A percentile compares a stretch with the other conserved stretches of the same genome.
Conservation (phyloP, 495 filamentous ascomycete species). For the Hypomontagnella submonticulosa region DNA sequence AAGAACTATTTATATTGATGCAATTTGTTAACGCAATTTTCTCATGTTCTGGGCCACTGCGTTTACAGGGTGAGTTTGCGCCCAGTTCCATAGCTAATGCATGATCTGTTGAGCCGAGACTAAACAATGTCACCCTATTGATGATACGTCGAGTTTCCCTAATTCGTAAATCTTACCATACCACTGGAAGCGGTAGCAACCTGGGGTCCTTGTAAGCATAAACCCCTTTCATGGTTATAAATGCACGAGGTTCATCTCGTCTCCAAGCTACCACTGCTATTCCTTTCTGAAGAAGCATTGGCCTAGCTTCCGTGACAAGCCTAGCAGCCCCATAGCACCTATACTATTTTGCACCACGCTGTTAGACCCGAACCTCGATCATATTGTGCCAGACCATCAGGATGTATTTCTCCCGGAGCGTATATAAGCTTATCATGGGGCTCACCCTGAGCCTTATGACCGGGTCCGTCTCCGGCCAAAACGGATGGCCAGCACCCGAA, state of each 20-base stretch:
- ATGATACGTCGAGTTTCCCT: slow-evolving; percentile 5
- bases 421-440: not conserved
- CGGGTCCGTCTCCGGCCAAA: slow-evolving; percentile 3
- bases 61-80: not conserved
- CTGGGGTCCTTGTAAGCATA: no score
- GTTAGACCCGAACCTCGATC: not conserved
- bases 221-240: no score
- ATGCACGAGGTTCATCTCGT: no score
- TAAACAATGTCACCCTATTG: slow-evolving; percentile 9
- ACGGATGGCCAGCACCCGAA: slow-evolving; percentile 31
- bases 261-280: no score
- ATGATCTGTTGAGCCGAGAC: slow-evolving; percentile 6
- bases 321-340: no score
- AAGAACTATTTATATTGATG: slow-evolving; percentile 11
- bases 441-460: not conserved
- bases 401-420: not conserved
- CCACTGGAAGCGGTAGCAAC: not conserved
- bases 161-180: not conserved
- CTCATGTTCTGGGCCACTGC: not conserved
- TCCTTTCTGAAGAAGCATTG: no score
- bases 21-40: not conserved
- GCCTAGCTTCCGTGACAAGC: no score
- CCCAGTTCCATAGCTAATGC: not conserved
- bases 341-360: no score
- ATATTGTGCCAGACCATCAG: not conserved